A percentile compares a stretch with the other conserved stretches of the same genome.
Evolutionary conservation across 192 early-diverging fungal genomes (phyloP).

Genomic region (Coemansia biformis): DNA sequence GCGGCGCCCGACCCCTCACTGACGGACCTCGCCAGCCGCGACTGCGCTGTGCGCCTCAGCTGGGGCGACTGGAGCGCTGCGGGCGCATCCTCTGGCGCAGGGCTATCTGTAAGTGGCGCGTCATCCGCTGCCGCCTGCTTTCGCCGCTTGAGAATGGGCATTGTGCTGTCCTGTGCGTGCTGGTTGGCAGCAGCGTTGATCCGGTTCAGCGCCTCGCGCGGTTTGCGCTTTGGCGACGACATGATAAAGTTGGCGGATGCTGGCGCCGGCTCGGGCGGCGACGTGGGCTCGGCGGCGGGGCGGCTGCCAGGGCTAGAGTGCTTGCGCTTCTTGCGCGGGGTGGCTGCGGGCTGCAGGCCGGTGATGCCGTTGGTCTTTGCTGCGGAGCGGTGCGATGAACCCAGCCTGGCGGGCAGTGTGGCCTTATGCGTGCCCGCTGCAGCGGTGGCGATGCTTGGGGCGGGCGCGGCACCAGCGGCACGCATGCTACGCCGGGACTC

Average conservation of each 20-base stretch:
- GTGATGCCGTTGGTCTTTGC: background rate
- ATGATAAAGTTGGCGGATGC: conserved; percentile 32
- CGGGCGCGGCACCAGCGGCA: too few species aligned
- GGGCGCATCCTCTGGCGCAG: background rate
- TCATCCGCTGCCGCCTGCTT: background rate
- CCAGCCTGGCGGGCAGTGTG: too few species aligned
- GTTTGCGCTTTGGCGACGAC: conserved; percentile 50
- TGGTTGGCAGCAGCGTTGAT: background rate
- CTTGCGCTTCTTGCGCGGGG: conserved; percentile 2
- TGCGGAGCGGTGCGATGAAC: too few species aligned
- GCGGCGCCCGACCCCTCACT: conserved; percentile 1
- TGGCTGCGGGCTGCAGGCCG: background rate
- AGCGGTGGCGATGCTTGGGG: background rate
- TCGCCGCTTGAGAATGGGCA: conserved; percentile 1
- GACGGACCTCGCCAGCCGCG: background rate
- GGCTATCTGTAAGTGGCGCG: too few species aligned
- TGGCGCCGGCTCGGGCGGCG: too few species aligned
- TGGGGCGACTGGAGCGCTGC: background rate
- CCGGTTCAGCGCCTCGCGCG: conserved; percentile 15
- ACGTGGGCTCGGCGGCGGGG: background rate
- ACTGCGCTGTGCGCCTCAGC: background rate
- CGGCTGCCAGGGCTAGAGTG: background rate
- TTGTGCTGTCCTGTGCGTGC: background rate
- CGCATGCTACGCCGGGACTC: conserved; percentile 1
- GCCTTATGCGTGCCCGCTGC: too few species aligned